Conservation (phyloP, 1,139 yeast species). For the Geotrichum aggregatum region DNA sequence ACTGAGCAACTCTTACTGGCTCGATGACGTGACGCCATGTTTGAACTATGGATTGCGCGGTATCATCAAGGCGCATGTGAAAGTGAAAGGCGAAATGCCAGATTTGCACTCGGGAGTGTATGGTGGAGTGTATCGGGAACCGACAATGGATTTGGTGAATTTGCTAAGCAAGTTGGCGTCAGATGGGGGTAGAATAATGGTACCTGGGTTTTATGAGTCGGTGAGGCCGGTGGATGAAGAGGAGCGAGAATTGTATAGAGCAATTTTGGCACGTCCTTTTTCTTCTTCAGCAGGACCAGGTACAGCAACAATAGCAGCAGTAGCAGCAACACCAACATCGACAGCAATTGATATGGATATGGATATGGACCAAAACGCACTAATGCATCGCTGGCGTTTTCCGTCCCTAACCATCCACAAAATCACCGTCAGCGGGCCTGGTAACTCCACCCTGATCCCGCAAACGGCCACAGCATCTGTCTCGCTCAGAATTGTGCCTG, state of each 20-base stretch:
- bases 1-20: constrained; percentile 89
- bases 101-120: constrained; percentile 97
- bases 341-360: background rate
- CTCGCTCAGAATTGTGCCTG: constrained; percentile 85
- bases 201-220: constrained; percentile 69
- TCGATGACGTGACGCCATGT: constrained; percentile 84
- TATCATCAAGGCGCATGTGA: constrained; percentile 72
- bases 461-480: constrained; percentile 69
- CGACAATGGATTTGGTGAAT: constrained; percentile 78
- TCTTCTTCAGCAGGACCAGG: constrained; percentile 30
- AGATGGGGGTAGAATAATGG: constrained; percentile 51
- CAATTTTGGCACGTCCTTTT: constrained; percentile 47
- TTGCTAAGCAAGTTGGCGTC: constrained; percentile 60
- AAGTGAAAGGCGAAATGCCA: constrained; percentile 67
- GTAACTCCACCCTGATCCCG: constrained; percentile 85
- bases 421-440: constrained; percentile 83
- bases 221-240: constrained; percentile 52
- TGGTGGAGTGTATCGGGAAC: constrained; percentile 87
- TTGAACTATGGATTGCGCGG: constrained; percentile 92
- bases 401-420: constrained; percentile 91
- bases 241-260: constrained; percentile 59
- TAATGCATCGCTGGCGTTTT: constrained; percentile 79
- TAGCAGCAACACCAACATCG: constrained; percentile 32
- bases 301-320: too few relatives aligned
- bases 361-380: constrained; percentile 21